Evolutionary conservation across 2,329 filamentous ascomycete species (phyloP).

Genomic region (Curvularia lunata): DNA sequence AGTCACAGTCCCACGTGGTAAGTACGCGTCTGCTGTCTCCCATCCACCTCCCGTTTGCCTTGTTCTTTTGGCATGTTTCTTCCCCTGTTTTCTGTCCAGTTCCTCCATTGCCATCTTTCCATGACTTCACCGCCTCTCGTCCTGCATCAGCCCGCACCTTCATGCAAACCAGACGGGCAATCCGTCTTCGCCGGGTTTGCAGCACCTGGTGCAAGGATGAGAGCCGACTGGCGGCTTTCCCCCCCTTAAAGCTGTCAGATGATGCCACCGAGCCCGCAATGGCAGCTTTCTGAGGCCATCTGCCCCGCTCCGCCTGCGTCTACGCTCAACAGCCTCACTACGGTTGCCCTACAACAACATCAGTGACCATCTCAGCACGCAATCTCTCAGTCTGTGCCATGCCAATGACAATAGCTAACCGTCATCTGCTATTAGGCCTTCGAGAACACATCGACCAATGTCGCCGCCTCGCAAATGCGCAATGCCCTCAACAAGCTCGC

Average conservation of each 20-base stretch:
- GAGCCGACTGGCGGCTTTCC: not conserved
- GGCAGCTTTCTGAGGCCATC: not conserved
- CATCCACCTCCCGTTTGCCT: not conserved
- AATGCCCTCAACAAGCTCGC: constrained; percentile 92
- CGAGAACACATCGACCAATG: constrained; percentile 98
- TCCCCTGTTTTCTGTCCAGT: not conserved
- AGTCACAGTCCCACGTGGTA: constrained; percentile 85
- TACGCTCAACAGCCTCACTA: not conserved
- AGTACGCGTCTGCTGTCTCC: constrained; percentile 52
- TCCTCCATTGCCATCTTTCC: not conserved
- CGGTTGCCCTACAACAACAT: not conserved
- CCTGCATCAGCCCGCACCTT: not conserved
- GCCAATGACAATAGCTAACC: constrained; percentile 13
- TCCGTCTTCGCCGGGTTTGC: not conserved
- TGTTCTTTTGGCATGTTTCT: not conserved
- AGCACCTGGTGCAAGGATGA: not conserved
- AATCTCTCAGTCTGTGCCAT: not conserved
- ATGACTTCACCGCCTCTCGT: constrained; percentile 1
- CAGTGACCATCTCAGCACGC: not conserved
- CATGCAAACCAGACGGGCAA: not conserved
- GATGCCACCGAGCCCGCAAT: not conserved
- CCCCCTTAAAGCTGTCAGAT: not conserved
- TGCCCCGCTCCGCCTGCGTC: constrained; percentile 3
- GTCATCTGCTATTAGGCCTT: constrained; percentile 72
- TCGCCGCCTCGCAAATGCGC: constrained; percentile 98